Base-by-base conservation (phyloP, 2,329 filamentous ascomycete genomes). In the Bimuria novae-zelandiae region DNA sequence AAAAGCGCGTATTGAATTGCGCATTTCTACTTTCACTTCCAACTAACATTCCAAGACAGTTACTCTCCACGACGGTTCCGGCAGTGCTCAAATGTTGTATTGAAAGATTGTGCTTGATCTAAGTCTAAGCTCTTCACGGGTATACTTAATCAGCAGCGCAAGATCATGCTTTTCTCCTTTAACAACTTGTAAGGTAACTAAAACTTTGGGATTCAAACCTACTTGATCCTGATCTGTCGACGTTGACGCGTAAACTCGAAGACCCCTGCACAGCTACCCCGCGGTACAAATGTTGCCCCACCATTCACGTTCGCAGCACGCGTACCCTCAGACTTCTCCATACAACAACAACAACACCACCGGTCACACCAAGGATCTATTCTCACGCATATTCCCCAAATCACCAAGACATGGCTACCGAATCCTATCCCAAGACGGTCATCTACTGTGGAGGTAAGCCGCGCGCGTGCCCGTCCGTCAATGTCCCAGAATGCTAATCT, bases 361-460 rank as follows among this genome's bases (percentile, higher is more conserved):
- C 29, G 32, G 32, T 49, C 19, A 29, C 37, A 2, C 16, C 41
- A 45, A 50, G 42, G 27, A 37, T 17, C 5, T 23, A 25, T 8
- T n/a, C n/a, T 6, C 33, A 16, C 14, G 7, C 3, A 17, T 16
- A 8, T 16, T n/a, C 12, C 7, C 33, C 17, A 16, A n/a, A 16
- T 16, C 36, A 35, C 17, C 7, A 3, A 37, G 55, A 23, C 42
- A 70, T 70, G 67, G 61, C 64, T 23, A 48, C 78, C 76, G 67
- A 79, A 21, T 57, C 62, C 44, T 61, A 64, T 54, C 70, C 84
- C n/a, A 79, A 80, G 63, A 75, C 80, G 45, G 75, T 87, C 55
- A 69, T 82, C 48, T 87, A 88, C 69, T 88, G 85, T 70, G 84
- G 83, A 76, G 80, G 83, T 84, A 68, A 67, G 79, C 27, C 21